Evolutionary conservation across 2,329 filamentous ascomycete species (phyloP).

Genomic region (Fusarium sp.): DNA sequence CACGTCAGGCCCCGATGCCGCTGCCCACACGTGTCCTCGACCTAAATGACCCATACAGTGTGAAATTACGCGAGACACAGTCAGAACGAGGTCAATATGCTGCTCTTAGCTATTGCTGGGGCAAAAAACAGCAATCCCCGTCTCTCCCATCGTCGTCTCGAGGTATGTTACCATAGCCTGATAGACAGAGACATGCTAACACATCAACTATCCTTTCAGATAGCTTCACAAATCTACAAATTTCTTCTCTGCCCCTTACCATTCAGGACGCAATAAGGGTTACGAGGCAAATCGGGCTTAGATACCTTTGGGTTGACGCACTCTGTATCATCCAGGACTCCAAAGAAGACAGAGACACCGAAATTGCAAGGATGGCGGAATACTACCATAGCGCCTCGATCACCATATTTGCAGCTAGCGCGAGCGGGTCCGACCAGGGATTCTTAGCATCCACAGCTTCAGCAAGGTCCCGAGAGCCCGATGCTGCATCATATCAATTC

Average conservation of each 20-base stretch:
- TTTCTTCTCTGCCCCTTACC: background rate
- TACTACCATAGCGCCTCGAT: constrained; percentile 3
- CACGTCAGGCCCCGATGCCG: background rate
- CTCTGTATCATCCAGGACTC: constrained; percentile 13
- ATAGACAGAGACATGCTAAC: background rate
- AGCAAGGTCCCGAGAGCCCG: background rate
- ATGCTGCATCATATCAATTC: background rate
- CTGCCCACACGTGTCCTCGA: background rate
- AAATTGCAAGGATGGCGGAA: background rate
- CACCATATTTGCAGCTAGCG: background rate
- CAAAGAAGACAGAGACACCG: background rate
- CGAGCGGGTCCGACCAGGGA: background rate
- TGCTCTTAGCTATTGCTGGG: background rate
- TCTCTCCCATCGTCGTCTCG: background rate
- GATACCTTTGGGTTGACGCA: constrained; percentile 8
- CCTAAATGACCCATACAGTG: background rate
- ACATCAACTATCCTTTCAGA: background rate
- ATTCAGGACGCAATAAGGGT: constrained; percentile 4
- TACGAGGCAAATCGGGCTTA: background rate
- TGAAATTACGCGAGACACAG: background rate
- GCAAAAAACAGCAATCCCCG: background rate
- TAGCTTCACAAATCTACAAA: background rate
- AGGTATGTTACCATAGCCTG: background rate
- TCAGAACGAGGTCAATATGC: background rate
- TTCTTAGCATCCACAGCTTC: background rate